Conservation (phyloP, 805 yeast genomes). For the Hanseniaspora meyeri region DNA sequence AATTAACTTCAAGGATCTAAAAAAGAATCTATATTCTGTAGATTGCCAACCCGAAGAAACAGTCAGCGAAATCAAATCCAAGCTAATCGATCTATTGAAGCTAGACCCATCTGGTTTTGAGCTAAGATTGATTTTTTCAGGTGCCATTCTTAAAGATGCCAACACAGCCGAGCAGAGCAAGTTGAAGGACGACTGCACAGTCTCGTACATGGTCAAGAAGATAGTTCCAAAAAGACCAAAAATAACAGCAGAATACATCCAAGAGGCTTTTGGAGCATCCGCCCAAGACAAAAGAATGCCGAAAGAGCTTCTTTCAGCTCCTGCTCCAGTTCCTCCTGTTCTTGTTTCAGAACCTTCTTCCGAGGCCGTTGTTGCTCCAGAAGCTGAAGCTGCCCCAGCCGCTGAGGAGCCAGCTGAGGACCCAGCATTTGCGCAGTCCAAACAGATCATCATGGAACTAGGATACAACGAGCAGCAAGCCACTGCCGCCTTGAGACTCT, state of each 20-base stretch:
- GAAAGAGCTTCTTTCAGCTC: too few relatives aligned
- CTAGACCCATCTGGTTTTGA: slow-evolving; percentile 30
- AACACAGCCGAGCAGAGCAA: slow-evolving; percentile 60
- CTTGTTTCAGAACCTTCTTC: slow-evolving; percentile 16
- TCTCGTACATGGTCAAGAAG: slow-evolving; percentile 68
- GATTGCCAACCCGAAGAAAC: slow-evolving; percentile 61
- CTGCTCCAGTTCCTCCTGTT: slow-evolving; percentile 23
- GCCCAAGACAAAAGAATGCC: too few relatives aligned
- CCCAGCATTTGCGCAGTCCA: slow-evolving; percentile 42
- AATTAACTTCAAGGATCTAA: slow-evolving; percentile 74
- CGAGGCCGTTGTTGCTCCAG: slow-evolving; percentile 23
- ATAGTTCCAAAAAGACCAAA: slow-evolving; percentile 8
- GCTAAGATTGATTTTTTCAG: slow-evolving; percentile 84
- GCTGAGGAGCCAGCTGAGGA: slow-evolving; percentile 19
- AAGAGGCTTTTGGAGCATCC: too few relatives aligned
- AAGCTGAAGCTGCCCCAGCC: slow-evolving; percentile 20
- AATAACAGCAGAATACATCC: too few relatives aligned
- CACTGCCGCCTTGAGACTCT: slow-evolving; percentile 83
- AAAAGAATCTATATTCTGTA: slow-evolving; percentile 73
- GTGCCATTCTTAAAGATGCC: slow-evolving; percentile 76
- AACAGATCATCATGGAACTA: slow-evolving; percentile 83
- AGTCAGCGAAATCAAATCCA: slow-evolving; percentile 58
- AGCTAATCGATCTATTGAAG: slow-evolving; percentile 46
- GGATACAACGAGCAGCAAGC: slow-evolving; percentile 84
- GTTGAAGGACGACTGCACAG: slow-evolving; percentile 71